These are phyloP conservation scores for Pichia phayaonensis DNA, from an alignment of 805 yeast genomes.

Conservation along the genomic window DNA sequence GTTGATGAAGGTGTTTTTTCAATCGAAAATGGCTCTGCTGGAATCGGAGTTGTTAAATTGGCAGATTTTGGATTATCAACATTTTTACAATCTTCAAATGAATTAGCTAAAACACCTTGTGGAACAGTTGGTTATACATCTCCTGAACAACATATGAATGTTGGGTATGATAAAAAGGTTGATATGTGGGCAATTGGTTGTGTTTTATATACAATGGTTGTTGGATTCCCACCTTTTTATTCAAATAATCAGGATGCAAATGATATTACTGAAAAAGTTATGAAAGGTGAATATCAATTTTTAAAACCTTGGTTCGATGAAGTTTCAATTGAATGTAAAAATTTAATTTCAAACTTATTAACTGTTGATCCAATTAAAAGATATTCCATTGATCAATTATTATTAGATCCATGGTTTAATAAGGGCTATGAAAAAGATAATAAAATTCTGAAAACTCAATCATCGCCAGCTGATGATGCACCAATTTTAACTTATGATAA, in stretches of 20 bases:
- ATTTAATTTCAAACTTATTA: constrained; percentile 55
- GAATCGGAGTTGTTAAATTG: constrained; percentile 54
- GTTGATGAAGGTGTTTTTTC: constrained; percentile 54
- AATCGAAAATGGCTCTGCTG: constrained; percentile 51
- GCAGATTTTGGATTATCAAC: constrained; percentile 71
- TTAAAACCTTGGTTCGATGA: constrained; percentile 88
- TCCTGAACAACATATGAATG: constrained; percentile 58
- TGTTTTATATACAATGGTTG: constrained; percentile 57
- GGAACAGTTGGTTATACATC: constrained; percentile 75
- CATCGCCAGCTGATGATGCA: constrained; percentile 24
- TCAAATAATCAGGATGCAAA: constrained; percentile 54
- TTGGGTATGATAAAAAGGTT: constrained; percentile 56
- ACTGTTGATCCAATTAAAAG: constrained; percentile 64
- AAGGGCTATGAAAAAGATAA: constrained; percentile 23
- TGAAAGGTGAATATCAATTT: constrained; percentile 66
- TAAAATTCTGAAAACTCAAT: constrained; percentile 1
- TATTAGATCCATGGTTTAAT: constrained; percentile 64
- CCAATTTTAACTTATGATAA: constrained; percentile 25
- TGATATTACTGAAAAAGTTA: constrained; percentile 56
- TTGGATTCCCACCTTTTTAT: constrained; percentile 72
- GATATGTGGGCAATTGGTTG: constrained; percentile 74
- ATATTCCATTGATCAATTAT: constrained; percentile 58
- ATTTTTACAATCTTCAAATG: constrained; percentile 32
- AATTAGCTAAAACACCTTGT: constrained; percentile 58
- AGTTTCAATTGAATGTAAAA: constrained; percentile 61